Evolutionary conservation across 257 asterid genomes (phyloP).

Genomic region (Craterostigma plantagineum): DNA sequence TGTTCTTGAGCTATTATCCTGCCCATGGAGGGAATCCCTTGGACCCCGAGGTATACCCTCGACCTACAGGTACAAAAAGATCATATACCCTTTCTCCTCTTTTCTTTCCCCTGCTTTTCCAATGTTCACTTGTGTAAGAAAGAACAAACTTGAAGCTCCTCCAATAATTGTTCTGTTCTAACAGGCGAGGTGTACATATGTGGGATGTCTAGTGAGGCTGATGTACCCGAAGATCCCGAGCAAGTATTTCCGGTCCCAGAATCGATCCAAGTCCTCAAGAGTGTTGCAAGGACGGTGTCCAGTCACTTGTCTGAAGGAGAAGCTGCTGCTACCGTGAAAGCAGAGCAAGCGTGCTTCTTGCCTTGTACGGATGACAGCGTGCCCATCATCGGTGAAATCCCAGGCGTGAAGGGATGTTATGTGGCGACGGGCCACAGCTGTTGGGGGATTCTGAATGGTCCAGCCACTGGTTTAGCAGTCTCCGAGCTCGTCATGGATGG

Average conservation of each 20-base stretch:
- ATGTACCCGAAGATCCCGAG: slow-evolving; percentile 80
- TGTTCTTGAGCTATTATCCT: slow-evolving; percentile 47
- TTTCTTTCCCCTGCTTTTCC: no score
- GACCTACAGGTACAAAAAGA: slow-evolving; percentile 61
- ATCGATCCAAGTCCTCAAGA: slow-evolving; percentile 44
- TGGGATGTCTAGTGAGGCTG: slow-evolving; percentile 76
- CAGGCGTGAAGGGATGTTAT: slow-evolving; percentile 55
- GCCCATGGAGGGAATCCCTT: slow-evolving; percentile 49
- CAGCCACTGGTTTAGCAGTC: slow-evolving; percentile 78
- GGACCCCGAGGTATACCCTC: slow-evolving; percentile 88
- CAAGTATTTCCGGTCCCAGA: slow-evolving; percentile 43
- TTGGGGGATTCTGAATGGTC: slow-evolving; percentile 94
- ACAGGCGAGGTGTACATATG: slow-evolving; percentile 91
- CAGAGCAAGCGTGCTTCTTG: slow-evolving; percentile 84
- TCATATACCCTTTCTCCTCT: not conserved
- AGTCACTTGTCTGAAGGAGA: slow-evolving; percentile 35
- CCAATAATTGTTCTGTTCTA: not conserved
- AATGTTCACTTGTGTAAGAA: no score
- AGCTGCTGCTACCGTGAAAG: slow-evolving; percentile 46
- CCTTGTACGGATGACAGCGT: slow-evolving; percentile 70
- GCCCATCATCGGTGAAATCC: slow-evolving; percentile 69
- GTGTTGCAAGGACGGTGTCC: slow-evolving; percentile 55
- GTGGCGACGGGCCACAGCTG: slow-evolving; percentile 86
- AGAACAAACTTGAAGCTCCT: no score
- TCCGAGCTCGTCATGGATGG: slow-evolving; percentile 72